phyloP scores from a whole-genome alignment of 2,329 filamentous ascomycete species.

The Macrophomina pseudophaseolina region DNA sequence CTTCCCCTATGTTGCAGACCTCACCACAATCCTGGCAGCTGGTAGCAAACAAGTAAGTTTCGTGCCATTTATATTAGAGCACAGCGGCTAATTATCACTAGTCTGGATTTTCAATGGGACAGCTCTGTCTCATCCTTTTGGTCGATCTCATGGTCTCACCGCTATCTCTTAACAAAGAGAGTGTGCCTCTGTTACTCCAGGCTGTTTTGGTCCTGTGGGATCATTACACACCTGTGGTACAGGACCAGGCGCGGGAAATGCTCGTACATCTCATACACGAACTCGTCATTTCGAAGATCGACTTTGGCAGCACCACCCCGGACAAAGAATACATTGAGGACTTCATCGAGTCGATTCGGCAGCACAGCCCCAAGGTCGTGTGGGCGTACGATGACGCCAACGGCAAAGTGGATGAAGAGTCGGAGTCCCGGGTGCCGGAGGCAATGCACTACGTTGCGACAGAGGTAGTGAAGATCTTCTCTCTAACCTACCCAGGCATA shows the following conservation, averaged over 20 bases:
- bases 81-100: constrained; percentile 33
- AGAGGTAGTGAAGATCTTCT: constrained; percentile 84
- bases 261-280: constrained; percentile 97
- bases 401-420: constrained; percentile 71
- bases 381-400: constrained; percentile 97
- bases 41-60: constrained; percentile 77
- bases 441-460: constrained; percentile 86
- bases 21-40: constrained; percentile 77
- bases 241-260: constrained; percentile 97
- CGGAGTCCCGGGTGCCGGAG: constrained; percentile 78
- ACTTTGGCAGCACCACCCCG: constrained; percentile 66
- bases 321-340: constrained; percentile 81
- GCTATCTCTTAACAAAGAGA: constrained; percentile 76
- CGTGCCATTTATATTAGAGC: not conserved
- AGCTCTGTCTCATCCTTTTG: constrained; percentile 88
- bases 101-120: constrained; percentile 87
- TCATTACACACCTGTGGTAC: constrained; percentile 91
- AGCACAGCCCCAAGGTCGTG: constrained; percentile 81
- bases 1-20: constrained; percentile 88
- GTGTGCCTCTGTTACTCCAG: constrained; percentile 84
- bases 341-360: constrained; percentile 83
- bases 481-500: constrained; percentile 80
- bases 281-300: constrained; percentile 78
- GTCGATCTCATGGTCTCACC: constrained; percentile 97
- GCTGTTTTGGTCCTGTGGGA: constrained; percentile 96